Base-by-base conservation (phyloP, 192 early-diverging fungal genomes). In the Haplosporangium gracile region DNA sequence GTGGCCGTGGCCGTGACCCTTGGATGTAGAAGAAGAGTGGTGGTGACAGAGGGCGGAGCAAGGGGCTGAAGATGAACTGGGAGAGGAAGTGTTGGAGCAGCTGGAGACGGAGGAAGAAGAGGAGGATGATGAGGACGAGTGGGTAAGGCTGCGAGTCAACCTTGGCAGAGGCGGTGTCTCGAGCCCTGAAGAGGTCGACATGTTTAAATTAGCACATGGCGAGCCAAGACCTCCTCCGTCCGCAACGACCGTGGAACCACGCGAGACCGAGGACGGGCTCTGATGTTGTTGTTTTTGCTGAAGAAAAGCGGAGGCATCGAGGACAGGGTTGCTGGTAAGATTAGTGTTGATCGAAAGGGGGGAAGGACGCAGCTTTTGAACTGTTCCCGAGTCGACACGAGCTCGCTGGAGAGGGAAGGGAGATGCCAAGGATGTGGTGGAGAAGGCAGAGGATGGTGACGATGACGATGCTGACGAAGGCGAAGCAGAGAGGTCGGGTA, bases 271-370 rank as follows among this genome's bases (percentile, higher is more conserved):
- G 22, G 65, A 74, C 38, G 76, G 71, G 39, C 68, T 75, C 34
- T 45, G 40, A 51, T 26, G 38, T 9, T 32, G 57, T 51, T 32
- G 57, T 51, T 51, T 51, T 51, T 51, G 49, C 20, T 51, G 53
- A 72, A 82, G 7, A 60, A 76, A 75, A 26, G 51, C 39, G 38
- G 78, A 68, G 49, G 39, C 11, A 42, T 55, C 38, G 26, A 16
- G 69, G 68, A 29, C 36, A 63, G 42, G 74, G 51, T 53, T 79
- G 69, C 22, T 29, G 36, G 36, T 36, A 34, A 80, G 42, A 5
- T 47, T 55, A 1, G 83, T 86, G 75, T 86, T 69, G 79, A 86
- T 80, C 36, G 84, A 86, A 22, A 86, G 84, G 38, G 79, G 78
- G 13, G 84, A 86, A 49, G 84, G 79, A 22, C 84, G 84, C 70